Evolutionary conservation across 495 filamentous ascomycete genomes (phyloP).

Genomic region (Penicillium crystallinum): DNA sequence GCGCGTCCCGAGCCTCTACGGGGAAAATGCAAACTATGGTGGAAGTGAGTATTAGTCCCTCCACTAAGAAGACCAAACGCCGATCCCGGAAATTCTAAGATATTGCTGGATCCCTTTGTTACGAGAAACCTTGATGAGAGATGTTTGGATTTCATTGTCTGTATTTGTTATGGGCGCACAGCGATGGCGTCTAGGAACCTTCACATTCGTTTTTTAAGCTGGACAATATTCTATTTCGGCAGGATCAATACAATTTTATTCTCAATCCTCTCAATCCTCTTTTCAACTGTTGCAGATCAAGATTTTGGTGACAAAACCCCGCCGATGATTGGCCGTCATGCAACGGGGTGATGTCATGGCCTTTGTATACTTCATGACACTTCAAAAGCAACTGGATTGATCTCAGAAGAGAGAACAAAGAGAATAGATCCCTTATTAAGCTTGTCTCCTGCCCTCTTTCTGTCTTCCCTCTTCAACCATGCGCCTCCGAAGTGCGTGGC

Average conservation of each 20-base stretch:
- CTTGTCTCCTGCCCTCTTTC: not conserved
- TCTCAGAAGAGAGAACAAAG: too few species aligned
- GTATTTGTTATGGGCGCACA: not conserved
- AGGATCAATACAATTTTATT: not conserved
- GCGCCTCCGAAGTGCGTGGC: not conserved
- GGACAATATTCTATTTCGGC: not conserved
- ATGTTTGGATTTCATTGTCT: not conserved
- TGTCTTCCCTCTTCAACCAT: not conserved
- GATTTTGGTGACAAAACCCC: constrained; percentile 12
- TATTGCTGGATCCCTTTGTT: not conserved
- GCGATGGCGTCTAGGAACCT: constrained; percentile 6
- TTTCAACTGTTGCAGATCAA: not conserved
- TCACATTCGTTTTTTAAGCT: not conserved
- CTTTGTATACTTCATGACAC: constrained; percentile 4
- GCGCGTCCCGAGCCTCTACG: constrained; percentile 19
- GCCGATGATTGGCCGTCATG: constrained; percentile 11
- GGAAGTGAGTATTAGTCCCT: constrained; percentile 27
- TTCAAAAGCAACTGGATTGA: too few species aligned
- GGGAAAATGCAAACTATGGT: constrained; percentile 13
- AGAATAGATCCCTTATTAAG: not conserved
- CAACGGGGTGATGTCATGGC: constrained; percentile 13
- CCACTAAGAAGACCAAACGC: constrained; percentile 16
- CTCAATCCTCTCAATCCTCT: not conserved
- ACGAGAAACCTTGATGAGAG: not conserved
- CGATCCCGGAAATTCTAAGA: constrained; percentile 11